A percentile compares a stretch with the other conserved stretches of the same genome.
These are phyloP conservation scores for Rhodotorula sp. DNA, from an alignment of 1,284 basidiomycete species.

Conservation along the genomic window DNA sequence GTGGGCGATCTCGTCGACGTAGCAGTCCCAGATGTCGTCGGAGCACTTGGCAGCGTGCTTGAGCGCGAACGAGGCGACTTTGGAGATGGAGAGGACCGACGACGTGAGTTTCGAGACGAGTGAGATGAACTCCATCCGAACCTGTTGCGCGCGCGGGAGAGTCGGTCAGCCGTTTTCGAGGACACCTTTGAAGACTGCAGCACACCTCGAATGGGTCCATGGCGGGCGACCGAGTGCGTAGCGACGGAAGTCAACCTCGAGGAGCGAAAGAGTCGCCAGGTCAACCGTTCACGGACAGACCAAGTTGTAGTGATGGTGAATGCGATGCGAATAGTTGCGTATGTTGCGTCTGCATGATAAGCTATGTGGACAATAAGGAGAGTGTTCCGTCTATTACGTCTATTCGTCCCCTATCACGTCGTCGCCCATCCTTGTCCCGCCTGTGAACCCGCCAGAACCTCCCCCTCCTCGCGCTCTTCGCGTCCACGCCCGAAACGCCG, in stretches of 20 bases:
- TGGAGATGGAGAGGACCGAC: conserved; percentile 82
- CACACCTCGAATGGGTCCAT: conserved; percentile 47
- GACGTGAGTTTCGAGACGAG: conserved; percentile 47
- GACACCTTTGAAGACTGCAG: too few species aligned
- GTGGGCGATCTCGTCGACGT: conserved; percentile 82
- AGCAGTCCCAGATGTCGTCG: conserved; percentile 92
- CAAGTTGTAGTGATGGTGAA: too few species aligned
- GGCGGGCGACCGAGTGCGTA: not conserved
- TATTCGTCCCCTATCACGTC: too few species aligned
- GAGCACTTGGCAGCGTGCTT: conserved; percentile 78
- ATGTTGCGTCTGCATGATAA: too few species aligned
- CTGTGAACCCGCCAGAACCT: not conserved
- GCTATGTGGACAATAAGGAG: too few species aligned
- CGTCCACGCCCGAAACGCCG: conserved; percentile 2
- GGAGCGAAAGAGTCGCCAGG: not conserved
- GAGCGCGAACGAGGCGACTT: conserved; percentile 79
- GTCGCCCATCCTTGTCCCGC: not conserved
- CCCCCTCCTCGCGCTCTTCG: not conserved
- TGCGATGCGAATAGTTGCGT: too few species aligned
- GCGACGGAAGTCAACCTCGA: not conserved
- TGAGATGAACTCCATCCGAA: conserved; percentile 47
- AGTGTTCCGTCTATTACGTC: too few species aligned
- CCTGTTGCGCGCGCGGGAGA: conserved; percentile 26
- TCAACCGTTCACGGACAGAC: too few species aligned
- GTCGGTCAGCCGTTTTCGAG: not conserved